phyloP scores from a whole-genome alignment of 441 rosid species.

The Syzygium syzygioides region DNA sequence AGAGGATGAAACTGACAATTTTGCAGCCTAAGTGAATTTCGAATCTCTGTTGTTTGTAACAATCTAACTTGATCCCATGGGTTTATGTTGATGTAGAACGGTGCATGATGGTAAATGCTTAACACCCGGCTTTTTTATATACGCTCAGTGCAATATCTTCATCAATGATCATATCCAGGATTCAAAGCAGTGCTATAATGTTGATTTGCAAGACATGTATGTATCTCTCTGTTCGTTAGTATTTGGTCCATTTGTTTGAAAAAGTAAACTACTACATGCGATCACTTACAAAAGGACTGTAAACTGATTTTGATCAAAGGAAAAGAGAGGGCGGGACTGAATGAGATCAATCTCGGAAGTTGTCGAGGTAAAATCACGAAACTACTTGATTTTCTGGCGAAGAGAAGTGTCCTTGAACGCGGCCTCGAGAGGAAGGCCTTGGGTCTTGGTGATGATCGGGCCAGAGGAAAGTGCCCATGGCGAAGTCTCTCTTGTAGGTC shows the following conservation, averaged over 20 bases:
- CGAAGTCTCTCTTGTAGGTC: slow-evolving; percentile 34
- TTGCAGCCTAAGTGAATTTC: background rate
- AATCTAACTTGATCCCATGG: background rate
- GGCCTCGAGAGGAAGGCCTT: background rate
- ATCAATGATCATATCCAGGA: background rate
- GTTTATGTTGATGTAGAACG: background rate
- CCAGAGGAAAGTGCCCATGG: slow-evolving; percentile 47
- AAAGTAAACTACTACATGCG: background rate
- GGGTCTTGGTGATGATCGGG: background rate
- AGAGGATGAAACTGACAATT: background rate
- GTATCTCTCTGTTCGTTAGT: background rate
- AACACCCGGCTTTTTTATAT: background rate
- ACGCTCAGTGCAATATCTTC: background rate
- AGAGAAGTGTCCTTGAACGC: background rate
- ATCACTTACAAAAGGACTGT: background rate
- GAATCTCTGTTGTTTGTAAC: background rate
- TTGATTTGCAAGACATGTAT: background rate
- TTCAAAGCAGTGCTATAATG: background rate
- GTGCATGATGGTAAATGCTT: background rate
- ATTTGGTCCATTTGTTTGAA: background rate
- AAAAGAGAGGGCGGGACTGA: background rate
- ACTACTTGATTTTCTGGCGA: background rate
- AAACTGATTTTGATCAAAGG: background rate
- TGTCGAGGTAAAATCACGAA: background rate
- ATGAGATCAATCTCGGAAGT: background rate